Conservation (phyloP, 257 asterid species). For the Agastache rugosa region DNA sequence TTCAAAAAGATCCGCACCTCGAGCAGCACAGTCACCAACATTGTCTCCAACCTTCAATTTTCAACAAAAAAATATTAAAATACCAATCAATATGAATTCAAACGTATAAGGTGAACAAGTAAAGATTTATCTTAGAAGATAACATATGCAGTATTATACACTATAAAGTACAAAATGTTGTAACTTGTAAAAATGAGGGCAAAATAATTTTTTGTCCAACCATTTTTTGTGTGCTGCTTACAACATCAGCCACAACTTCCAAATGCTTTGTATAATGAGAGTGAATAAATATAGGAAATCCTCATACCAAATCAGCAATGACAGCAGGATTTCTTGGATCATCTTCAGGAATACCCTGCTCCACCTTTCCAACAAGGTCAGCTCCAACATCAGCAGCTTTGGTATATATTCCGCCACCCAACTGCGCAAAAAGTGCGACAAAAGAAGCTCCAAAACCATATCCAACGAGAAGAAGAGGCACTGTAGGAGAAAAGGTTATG, state of each 20-base stretch:
- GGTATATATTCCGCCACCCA: slow-evolving; percentile 98
- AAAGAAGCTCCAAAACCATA: slow-evolving; percentile 99
- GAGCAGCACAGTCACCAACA: slow-evolving; percentile 99
- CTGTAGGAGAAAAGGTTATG: slow-evolving; percentile 51
- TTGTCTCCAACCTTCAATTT: slow-evolving; percentile 91
- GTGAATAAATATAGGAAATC: slow-evolving; percentile 19
- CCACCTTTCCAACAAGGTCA: slow-evolving; percentile 98
- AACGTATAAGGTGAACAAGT: not conserved
- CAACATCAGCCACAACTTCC: slow-evolving; percentile 22
- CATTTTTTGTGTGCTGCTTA: slow-evolving; percentile 27
- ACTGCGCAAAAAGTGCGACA: slow-evolving; percentile 98
- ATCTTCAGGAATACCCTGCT: slow-evolving; percentile 99
- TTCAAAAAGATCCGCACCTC: slow-evolving; percentile 99
- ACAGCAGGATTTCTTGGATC: slow-evolving; percentile 99
- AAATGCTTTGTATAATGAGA: slow-evolving; percentile 22
- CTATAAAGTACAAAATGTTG: not conserved
- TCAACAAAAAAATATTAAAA: slow-evolving; percentile 37
- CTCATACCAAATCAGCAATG: slow-evolving; percentile 90
- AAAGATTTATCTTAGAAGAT: slow-evolving; percentile 7
- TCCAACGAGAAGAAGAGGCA: slow-evolving; percentile 99
- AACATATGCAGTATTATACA: not conserved
- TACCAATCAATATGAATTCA: slow-evolving; percentile 22
- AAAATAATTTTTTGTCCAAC: not conserved
- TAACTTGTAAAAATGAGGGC: not conserved
- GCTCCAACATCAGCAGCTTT: slow-evolving; percentile 99